phyloP scores from a whole-genome alignment of 164 flowering plant species.

The Akebia trifoliata region DNA sequence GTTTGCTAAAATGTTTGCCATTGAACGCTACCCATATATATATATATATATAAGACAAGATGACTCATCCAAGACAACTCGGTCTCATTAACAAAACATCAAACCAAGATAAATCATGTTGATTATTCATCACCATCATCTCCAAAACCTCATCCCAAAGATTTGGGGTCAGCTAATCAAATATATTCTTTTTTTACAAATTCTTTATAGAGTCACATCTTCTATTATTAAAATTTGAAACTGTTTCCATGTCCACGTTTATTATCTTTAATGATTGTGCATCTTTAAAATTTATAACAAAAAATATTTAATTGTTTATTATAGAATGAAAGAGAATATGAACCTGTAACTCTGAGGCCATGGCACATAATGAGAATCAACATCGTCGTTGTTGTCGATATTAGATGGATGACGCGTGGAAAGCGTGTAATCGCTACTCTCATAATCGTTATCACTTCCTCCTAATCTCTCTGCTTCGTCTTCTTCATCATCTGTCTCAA shows the following conservation, averaged over 20 bases:
- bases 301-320: not conserved
- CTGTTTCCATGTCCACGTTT: not conserved
- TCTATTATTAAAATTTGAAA: not conserved
- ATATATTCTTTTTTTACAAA: too few relatives aligned
- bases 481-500: constrained; percentile 58
- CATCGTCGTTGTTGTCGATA: not conserved
- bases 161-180: too few relatives aligned
- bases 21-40: too few relatives aligned
- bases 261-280: not conserved
- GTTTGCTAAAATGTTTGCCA: too few relatives aligned
- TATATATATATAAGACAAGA: too few relatives aligned
- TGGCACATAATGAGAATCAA: not conserved
- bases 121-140: too few relatives aligned
- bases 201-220: not conserved
- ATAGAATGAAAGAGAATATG: not conserved
- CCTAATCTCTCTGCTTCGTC: constrained; percentile 34
- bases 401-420: constrained; percentile 15
- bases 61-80: too few relatives aligned
- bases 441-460: constrained; percentile 26
- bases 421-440: constrained; percentile 15
- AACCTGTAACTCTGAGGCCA: constrained; percentile 68
- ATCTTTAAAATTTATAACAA: not conserved
- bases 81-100: too few relatives aligned
- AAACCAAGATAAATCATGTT: too few relatives aligned
- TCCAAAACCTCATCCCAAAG: too few relatives aligned